These are phyloP conservation scores for Debaryomyces robertsiae DNA, from an alignment of 1,139 yeast genomes.

Conservation along the genomic window DNA sequence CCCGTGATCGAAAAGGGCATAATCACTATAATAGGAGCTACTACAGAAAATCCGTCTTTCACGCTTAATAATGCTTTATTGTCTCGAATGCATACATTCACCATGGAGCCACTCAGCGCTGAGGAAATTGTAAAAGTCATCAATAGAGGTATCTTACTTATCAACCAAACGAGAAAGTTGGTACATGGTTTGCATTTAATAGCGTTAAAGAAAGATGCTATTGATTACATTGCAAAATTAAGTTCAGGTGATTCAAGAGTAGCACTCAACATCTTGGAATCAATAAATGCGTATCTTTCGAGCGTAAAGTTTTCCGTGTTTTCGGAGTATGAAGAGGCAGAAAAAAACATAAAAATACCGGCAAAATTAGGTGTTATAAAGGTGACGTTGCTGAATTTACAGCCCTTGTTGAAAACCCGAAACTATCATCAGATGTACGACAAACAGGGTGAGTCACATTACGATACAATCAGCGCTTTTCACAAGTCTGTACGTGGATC, in stretches of 20 bases:
- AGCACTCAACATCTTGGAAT: constrained; percentile 73
- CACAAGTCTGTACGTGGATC: constrained; percentile 90
- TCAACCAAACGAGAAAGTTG: constrained; percentile 58
- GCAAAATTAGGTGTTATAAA: constrained; percentile 33
- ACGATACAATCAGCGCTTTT: constrained; percentile 91
- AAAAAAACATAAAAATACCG: constrained; percentile 21
- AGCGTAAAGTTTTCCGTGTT: constrained; percentile 29
- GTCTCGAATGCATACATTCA: constrained; percentile 86
- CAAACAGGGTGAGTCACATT: constrained; percentile 86
- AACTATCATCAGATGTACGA: constrained; percentile 72
- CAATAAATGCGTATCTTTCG: constrained; percentile 46
- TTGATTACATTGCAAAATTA: constrained; percentile 71
- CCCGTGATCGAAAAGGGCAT: constrained; percentile 73
- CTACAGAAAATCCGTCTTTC: constrained; percentile 96
- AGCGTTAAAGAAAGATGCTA: constrained; percentile 56
- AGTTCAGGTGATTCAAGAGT: constrained; percentile 89
- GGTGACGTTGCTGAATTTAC: constrained; percentile 38
- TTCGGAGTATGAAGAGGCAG: constrained; percentile 19
- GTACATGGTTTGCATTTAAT: constrained; percentile 45
- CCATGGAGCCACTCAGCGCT: constrained; percentile 62
- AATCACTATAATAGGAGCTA: constrained; percentile 82
- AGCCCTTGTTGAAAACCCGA: constrained; percentile 37
- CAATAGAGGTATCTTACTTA: constrained; percentile 59
- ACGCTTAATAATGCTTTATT: constrained; percentile 83
- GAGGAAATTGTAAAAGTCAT: constrained; percentile 62